phyloP scores from a whole-genome alignment of 257 asterid species.

The Ophiorrhiza pumila region DNA sequence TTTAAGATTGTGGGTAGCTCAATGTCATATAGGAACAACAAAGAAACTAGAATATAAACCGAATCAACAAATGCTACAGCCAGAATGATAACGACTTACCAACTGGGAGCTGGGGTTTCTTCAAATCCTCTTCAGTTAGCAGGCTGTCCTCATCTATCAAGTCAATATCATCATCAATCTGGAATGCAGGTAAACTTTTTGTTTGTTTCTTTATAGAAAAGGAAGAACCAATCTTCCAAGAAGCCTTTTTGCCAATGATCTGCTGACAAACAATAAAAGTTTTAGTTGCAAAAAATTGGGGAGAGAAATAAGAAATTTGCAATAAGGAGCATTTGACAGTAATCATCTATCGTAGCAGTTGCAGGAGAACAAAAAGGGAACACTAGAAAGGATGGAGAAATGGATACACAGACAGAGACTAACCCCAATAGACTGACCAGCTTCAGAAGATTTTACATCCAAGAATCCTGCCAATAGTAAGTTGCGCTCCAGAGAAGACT shows the following conservation, averaged over 20 bases:
- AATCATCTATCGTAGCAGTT: background rate
- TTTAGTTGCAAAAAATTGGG: background rate
- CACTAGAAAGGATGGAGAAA: background rate
- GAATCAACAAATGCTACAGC: slow-evolving; percentile 9
- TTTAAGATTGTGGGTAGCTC: slow-evolving; percentile 12
- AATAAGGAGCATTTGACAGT: background rate
- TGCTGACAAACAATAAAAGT: slow-evolving; percentile 21
- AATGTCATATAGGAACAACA: background rate
- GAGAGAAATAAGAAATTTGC: background rate
- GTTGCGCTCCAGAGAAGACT: slow-evolving; percentile 63
- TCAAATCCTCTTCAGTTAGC: slow-evolving; percentile 81
- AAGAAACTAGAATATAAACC: slow-evolving; percentile 7
- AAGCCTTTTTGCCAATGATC: slow-evolving; percentile 73
- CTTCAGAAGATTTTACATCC: slow-evolving; percentile 52
- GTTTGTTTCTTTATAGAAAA: slow-evolving; percentile 61
- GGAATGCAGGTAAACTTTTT: slow-evolving; percentile 57
- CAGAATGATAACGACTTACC: slow-evolving; percentile 39
- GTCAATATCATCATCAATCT: slow-evolving; percentile 75
- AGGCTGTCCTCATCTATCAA: slow-evolving; percentile 97
- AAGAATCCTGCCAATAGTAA: slow-evolving; percentile 73
- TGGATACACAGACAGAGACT: slow-evolving; percentile 19
- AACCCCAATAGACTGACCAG: slow-evolving; percentile 56
- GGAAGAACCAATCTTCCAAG: slow-evolving; percentile 92
- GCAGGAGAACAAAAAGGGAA: background rate
- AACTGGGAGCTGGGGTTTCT: slow-evolving; percentile 73